A percentile compares a stretch with the other conserved stretches of the same genome.
Evolutionary conservation across 1,139 yeast genomes (phyloP).

Genomic region (Hyphopichia khmerensis): DNA sequence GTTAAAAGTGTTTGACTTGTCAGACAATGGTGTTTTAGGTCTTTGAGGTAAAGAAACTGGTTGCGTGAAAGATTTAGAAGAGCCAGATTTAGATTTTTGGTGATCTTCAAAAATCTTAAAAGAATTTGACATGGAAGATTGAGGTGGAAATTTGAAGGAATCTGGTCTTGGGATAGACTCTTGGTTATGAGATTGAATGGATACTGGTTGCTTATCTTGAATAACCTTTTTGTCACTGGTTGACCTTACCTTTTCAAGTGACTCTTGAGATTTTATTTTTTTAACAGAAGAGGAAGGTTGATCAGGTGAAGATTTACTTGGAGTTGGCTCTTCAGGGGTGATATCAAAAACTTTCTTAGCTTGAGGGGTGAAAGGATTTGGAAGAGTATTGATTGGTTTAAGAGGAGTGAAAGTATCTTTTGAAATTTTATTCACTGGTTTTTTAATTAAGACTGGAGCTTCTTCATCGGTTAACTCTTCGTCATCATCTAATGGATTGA

Average conservation of each 20-base stretch:
- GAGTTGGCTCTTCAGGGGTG: conserved; percentile 25
- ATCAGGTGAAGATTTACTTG: conserved; percentile 8
- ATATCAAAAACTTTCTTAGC: conserved; percentile 13
- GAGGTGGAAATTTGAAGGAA: neutral
- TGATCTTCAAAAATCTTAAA: conserved; percentile 16
- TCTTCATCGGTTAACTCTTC: conserved; percentile 47
- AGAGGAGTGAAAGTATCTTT: conserved; percentile 3
- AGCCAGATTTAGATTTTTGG: neutral
- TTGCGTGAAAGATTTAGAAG: neutral
- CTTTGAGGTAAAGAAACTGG: conserved; percentile 9
- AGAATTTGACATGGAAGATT: conserved; percentile 1
- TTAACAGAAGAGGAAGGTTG: neutral
- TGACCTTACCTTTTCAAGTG: too few relatives aligned
- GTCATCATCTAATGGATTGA: conserved; percentile 49
- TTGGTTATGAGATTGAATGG: neutral
- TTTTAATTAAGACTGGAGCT: conserved; percentile 20
- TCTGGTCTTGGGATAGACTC: neutral
- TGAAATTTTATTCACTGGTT: neutral
- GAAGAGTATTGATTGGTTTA: neutral
- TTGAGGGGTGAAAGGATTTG: conserved; percentile 13
- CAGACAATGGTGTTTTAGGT: conserved; percentile 22
- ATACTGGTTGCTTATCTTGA: too few relatives aligned
- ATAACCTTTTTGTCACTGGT: too few relatives aligned
- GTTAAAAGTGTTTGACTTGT: conserved; percentile 22
- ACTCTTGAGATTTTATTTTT: too few relatives aligned